These are phyloP conservation scores for Eimeria sp. DNA, from an alignment of 169 alveolate genomes.

Conservation along the genomic window DNA sequence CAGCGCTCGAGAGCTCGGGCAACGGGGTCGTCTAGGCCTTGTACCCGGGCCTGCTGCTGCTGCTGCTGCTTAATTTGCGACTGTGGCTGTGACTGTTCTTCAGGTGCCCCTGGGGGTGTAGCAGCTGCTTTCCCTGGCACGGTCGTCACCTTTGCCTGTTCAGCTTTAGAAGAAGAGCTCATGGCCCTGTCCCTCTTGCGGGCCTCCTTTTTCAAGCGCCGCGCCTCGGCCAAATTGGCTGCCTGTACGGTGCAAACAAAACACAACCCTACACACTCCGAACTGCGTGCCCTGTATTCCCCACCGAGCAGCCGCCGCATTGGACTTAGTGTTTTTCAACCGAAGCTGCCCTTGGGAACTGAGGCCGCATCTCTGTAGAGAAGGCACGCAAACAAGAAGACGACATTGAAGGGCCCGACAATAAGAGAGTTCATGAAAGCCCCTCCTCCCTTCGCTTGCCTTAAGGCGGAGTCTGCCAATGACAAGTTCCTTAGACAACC, in stretches of 20 bases:
- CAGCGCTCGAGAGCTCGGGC: constrained; percentile 58
- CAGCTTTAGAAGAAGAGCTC: neutral
- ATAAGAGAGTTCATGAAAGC: no score
- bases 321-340: neutral
- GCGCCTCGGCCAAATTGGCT: constrained; percentile 54
- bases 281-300: neutral
- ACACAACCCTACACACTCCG: neutral
- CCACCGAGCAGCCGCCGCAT: neutral
- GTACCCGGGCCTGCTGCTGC: neutral
- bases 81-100: neutral
- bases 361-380: neutral
- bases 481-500: constrained; percentile 60
- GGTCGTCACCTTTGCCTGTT: neutral
- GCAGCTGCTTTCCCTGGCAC: neutral
- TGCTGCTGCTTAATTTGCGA: no score
- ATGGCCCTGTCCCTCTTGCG: neutral
- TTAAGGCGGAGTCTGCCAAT: constrained; percentile 47
- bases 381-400: neutral
- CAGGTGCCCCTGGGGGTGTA: neutral
- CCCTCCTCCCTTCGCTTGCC: constrained; percentile 27
- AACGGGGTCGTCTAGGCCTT: constrained; percentile 22
- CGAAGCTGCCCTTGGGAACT: neutral
- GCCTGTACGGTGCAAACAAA: constrained; percentile 12
- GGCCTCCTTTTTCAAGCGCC: constrained; percentile 50
- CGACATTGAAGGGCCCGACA: neutral